Evolutionary conservation across 2,329 filamentous ascomycete species (phyloP), one percentile per base, ranked within the genome.

Genomic region (Ophiostoma pallidulum): DNA sequence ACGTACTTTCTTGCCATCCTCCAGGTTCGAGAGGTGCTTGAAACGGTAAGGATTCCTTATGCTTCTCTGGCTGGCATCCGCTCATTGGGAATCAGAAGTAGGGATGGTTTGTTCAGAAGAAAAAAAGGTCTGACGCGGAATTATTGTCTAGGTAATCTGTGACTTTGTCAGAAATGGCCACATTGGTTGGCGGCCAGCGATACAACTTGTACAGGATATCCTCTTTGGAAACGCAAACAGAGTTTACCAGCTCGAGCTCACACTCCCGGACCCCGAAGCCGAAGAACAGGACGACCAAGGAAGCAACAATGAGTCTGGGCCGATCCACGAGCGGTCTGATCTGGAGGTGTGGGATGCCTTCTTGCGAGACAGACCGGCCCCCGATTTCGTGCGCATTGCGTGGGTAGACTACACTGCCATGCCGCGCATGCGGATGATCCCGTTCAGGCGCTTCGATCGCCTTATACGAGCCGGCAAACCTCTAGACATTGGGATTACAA

Each of bases 331-430:
- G 35, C 32, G 12, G 29, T 68, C 64, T 41, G 60, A 68, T 47
- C 54, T 61, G 18, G 60, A 67, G 20, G 46, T 65, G 1, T 66
- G 69, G 45, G 55, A 59, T 5, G 54, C 47, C 8, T 66, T 83
- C 56, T 60, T 79, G 9, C 60, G 64, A 16, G 60, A 65, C 16
- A 70, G 80, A 47, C 64, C 71, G 0, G 61, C 66, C 0, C 66
- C 80, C 4, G 78, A 81, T 51, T 90, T 82, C 57, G 64, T 94
- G 16, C 80, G 86, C 52, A 67, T 91, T 12, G 82, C 84, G 62
- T 94, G 84, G 79, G 68, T 84, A 20, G 87, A 94, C 62, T 83
- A 85, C 62, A 87, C 85, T n/a, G 78, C 78, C 2, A 83, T 75
- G 3, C 62, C 80, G 0, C 75, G 84, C 14, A 73, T 78, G 54